phyloP scores from a whole-genome alignment of 1,139 yeast species.

The Blastobotrys indianensis region DNA sequence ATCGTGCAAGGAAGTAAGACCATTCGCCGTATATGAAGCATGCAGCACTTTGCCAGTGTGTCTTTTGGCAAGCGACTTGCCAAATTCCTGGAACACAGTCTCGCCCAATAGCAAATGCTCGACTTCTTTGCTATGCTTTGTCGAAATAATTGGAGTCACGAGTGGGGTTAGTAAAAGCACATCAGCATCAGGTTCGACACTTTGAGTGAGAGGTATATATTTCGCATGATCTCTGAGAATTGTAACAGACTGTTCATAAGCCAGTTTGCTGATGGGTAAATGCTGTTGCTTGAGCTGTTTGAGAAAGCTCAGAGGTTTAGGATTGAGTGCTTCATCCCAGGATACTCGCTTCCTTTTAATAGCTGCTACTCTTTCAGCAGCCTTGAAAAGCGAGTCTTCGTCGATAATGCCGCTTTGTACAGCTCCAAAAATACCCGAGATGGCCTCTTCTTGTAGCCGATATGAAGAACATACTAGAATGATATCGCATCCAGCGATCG shows the following conservation, averaged over 20 bases:
- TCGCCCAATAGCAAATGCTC: conserved; percentile 45
- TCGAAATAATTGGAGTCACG: conserved; percentile 40
- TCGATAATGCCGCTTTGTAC: conserved; percentile 49
- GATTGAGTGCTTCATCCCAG: conserved; percentile 45
- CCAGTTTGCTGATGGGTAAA: conserved; percentile 40
- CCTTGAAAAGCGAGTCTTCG: conserved; percentile 40
- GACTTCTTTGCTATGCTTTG: conserved; percentile 22
- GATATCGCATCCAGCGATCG: conserved; percentile 61
- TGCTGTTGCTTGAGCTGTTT: conserved; percentile 41
- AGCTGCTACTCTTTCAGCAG: conserved; percentile 42
- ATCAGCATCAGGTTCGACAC: conserved; percentile 34
- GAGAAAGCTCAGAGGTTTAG: conserved; percentile 29
- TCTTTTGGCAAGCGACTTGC: conserved; percentile 25
- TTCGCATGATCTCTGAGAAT: conserved; percentile 51
- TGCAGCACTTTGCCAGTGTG: conserved; percentile 47
- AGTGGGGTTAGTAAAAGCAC: conserved; percentile 52
- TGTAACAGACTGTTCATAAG: conserved; percentile 52
- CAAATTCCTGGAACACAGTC: conserved; percentile 46
- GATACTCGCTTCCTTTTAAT: conserved; percentile 42
- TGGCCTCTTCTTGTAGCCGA: conserved; percentile 54
- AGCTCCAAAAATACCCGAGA: conserved; percentile 50
- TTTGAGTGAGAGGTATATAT: conserved; percentile 47
- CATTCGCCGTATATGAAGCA: conserved; percentile 62
- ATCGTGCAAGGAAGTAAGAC: conserved; percentile 55
- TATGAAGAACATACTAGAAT: conserved; percentile 58